These are phyloP conservation scores for Hebeloma cylindrosporum DNA, from an alignment of 768 basidiomycete genomes.

Conservation along the genomic window DNA sequence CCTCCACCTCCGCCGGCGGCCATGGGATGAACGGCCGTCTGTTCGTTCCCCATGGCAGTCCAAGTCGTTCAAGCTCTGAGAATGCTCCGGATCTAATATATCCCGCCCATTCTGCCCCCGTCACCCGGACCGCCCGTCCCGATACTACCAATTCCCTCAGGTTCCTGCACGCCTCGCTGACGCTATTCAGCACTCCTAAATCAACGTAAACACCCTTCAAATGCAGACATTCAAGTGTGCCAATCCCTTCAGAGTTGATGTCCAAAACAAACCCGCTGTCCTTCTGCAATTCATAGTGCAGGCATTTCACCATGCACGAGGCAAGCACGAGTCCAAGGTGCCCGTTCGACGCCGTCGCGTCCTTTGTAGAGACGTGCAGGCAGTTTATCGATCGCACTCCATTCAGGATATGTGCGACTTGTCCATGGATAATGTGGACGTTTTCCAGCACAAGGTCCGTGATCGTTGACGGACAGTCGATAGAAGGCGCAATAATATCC, in stretches of 20 bases:
- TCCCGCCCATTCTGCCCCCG: slow-evolving; percentile 40
- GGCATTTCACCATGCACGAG: slow-evolving; percentile 39
- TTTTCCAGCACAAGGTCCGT: slow-evolving; percentile 43
- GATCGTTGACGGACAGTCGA: slow-evolving; percentile 35
- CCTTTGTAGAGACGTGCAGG: slow-evolving; percentile 37
- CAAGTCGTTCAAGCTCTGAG: slow-evolving; percentile 33
- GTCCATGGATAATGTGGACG: slow-evolving; percentile 42
- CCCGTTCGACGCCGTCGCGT: slow-evolving; percentile 36
- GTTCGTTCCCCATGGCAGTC: slow-evolving; percentile 39
- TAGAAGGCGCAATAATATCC: slow-evolving; percentile 37
- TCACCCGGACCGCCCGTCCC: slow-evolving; percentile 40
- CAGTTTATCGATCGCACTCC: slow-evolving; percentile 35
- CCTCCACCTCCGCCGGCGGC: slow-evolving; percentile 22
- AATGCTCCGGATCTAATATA: slow-evolving; percentile 39
- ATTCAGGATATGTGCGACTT: slow-evolving; percentile 39
- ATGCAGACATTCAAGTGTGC: slow-evolving; percentile 39
- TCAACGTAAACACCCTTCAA: slow-evolving; percentile 43
- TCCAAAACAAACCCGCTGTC: slow-evolving; percentile 33
- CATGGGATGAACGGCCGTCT: slow-evolving; percentile 41
- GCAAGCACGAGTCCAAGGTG: slow-evolving; percentile 41
- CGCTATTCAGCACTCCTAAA: slow-evolving; percentile 30
- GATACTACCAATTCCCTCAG: slow-evolving; percentile 41
- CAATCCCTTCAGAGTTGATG: slow-evolving; percentile 21
- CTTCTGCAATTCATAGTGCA: slow-evolving; percentile 43
- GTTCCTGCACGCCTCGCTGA: slow-evolving; percentile 35